A percentile compares a stretch with the other conserved stretches of the same genome.
These are phyloP conservation scores for Aspergillus biplanus DNA, from an alignment of 495 filamentous ascomycete species.

Conservation along the genomic window DNA sequence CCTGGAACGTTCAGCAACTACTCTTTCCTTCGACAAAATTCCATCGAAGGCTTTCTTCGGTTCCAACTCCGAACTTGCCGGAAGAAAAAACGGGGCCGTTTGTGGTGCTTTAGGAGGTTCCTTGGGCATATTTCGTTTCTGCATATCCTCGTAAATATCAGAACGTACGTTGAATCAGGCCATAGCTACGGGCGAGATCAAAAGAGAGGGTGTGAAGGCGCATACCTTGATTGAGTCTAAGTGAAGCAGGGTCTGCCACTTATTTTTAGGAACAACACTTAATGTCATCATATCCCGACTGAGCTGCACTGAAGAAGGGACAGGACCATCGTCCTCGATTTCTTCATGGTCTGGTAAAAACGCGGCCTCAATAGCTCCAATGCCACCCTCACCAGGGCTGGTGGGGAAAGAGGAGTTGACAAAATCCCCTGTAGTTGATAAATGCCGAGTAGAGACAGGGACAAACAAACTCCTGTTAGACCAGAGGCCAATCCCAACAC, in stretches of 20 bases:
- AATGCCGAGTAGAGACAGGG: slow-evolving; percentile 79
- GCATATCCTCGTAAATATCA: slow-evolving; percentile 7
- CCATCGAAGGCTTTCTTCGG: slow-evolving; percentile 39
- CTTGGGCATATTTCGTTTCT: slow-evolving; percentile 89
- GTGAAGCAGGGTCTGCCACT: slow-evolving; percentile 92
- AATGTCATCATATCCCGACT: slow-evolving; percentile 80
- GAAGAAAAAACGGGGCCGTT: slow-evolving; percentile 95
- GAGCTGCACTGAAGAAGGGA: slow-evolving; percentile 71
- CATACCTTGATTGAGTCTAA: slow-evolving; percentile 80
- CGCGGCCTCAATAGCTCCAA: slow-evolving; percentile 70
- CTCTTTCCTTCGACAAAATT: slow-evolving; percentile 24
- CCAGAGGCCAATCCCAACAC: slow-evolving; percentile 91
- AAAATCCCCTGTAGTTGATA: slow-evolving; percentile 71
- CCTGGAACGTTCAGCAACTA: slow-evolving; percentile 20
- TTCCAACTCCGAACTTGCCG: slow-evolving; percentile 47
- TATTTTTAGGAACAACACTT: slow-evolving; percentile 81
- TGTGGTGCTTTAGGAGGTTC: slow-evolving; percentile 89
- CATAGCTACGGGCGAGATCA: background rate
- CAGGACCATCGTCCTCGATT: slow-evolving; percentile 50
- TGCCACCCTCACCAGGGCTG: slow-evolving; percentile 81
- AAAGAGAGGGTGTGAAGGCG: background rate
- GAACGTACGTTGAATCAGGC: background rate
- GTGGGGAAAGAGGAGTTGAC: slow-evolving; percentile 64
- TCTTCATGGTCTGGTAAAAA: slow-evolving; percentile 58
- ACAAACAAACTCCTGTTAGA: slow-evolving; percentile 89